A percentile compares a stretch with the other conserved stretches of the same genome.
Conservation (phyloP, 305 asterid species). For the Solanum aculeatissimum region DNA sequence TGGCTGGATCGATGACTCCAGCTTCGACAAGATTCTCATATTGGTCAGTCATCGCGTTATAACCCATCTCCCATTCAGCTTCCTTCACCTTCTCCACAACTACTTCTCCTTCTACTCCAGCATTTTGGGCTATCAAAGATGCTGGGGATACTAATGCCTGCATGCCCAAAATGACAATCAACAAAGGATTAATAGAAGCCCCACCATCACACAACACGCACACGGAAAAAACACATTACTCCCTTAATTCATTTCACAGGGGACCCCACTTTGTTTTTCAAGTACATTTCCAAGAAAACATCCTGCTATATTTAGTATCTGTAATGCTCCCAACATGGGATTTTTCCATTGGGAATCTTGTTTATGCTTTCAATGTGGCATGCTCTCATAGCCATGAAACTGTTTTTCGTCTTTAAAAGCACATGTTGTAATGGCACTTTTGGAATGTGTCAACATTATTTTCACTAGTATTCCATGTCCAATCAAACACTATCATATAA, state of each 20-base stretch:
- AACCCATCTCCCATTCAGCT: constrained; percentile 83
- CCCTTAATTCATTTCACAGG: not conserved
- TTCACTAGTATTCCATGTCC: no score
- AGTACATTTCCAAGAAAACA: not conserved
- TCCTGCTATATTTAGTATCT: not conserved
- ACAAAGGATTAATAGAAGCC: not conserved
- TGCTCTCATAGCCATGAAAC: not conserved
- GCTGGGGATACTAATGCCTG: constrained; percentile 94
- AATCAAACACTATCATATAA: not conserved
- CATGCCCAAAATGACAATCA: not conserved
- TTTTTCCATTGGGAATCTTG: no score
- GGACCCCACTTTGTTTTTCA: not conserved
- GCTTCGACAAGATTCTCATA: constrained; percentile 72
- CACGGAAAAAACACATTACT: not conserved
- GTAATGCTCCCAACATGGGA: not conserved
- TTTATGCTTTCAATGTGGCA: no score
- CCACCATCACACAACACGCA: not conserved
- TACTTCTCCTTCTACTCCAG: constrained; percentile 97
- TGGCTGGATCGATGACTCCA: constrained; percentile 95
- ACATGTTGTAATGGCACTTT: not conserved
- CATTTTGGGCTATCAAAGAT: constrained; percentile 77
- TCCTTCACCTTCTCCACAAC: constrained; percentile 77
- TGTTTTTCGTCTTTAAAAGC: not conserved
- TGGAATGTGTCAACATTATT: not conserved
- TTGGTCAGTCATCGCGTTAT: constrained; percentile 81